Conservation (phyloP, 2,329 filamentous ascomycete species). For the Ophiocordyceps sinensis region DNA sequence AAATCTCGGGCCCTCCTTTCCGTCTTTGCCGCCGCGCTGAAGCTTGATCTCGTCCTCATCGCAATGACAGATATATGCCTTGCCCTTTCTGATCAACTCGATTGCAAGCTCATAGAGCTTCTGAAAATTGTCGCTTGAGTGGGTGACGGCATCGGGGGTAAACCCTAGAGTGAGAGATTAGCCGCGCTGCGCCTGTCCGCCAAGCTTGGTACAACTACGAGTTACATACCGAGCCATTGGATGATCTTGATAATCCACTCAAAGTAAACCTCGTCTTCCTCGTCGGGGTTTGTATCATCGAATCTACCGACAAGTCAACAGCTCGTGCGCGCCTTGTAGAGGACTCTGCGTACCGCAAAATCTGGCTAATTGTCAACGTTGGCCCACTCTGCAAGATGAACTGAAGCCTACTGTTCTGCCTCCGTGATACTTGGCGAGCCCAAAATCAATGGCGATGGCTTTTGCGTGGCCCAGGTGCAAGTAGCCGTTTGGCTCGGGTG, state of each 20-base stretch:
- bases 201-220: no score
- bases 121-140: conserved; percentile 79
- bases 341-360: no score
- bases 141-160: conserved; percentile 43
- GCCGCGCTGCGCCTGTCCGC: no score
- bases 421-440: conserved; percentile 41
- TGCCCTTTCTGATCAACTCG: conserved; percentile 55
- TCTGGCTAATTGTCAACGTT: no score
- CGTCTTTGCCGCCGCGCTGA: conserved; percentile 65
- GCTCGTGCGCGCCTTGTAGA: no score
- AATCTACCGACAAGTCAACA: no score
- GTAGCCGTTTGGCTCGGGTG: conserved; percentile 83
- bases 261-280: conserved; percentile 83
- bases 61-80: conserved; percentile 74
- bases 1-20: conserved; percentile 56
- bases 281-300: conserved; percentile 92
- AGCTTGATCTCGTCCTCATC: conserved; percentile 68
- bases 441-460: conserved; percentile 92
- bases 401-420: no score
- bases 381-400: no score
- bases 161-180: no score
- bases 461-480: conserved; percentile 91
- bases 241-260: conserved; percentile 80
- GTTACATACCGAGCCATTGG: no score
- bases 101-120: conserved; percentile 73